Evolutionary conservation across 805 yeast genomes (phyloP).

Genomic region (Metschnikowia baotianmanensis): DNA sequence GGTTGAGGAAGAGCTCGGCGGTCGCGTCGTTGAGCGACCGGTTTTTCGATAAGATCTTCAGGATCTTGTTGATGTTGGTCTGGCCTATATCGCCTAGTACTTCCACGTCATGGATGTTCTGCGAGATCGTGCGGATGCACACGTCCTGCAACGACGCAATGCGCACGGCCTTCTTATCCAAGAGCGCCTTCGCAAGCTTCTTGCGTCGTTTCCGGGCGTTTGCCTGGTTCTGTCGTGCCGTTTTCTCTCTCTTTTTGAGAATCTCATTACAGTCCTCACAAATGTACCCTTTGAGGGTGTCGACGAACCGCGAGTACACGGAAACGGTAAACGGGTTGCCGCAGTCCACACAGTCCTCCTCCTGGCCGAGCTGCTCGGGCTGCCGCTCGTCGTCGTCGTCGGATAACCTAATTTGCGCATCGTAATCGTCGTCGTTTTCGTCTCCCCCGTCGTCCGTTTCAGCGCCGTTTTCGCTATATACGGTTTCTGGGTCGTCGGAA

Average conservation of each 20-base stretch:
- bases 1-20: slow-evolving; percentile 66
- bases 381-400: slow-evolving; percentile 20
- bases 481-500: slow-evolving; percentile 4
- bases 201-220: slow-evolving; percentile 72
- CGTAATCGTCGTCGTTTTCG: slow-evolving; percentile 12
- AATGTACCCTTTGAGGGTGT: slow-evolving; percentile 57
- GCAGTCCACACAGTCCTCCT: slow-evolving; percentile 64
- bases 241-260: slow-evolving; percentile 40
- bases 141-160: slow-evolving; percentile 78
- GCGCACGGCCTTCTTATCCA: slow-evolving; percentile 63
- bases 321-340: slow-evolving; percentile 54
- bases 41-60: slow-evolving; percentile 76
- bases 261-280: slow-evolving; percentile 60
- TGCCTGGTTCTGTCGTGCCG: slow-evolving; percentile 50
- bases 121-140: slow-evolving; percentile 67
- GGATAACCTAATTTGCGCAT: slow-evolving; percentile 8
- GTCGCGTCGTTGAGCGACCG: slow-evolving; percentile 76
- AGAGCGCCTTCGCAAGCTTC: slow-evolving; percentile 77
- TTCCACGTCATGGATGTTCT: slow-evolving; percentile 70
- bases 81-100: slow-evolving; percentile 85
- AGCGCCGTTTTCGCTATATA: slow-evolving; percentile 4
- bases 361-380: slow-evolving; percentile 44
- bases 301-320: slow-evolving; percentile 59
- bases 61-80: slow-evolving; percentile 65
- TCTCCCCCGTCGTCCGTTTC: background rate